Evolutionary conservation across 306 rosid genomes (phyloP).

Genomic region (Alnus glutinosa): DNA sequence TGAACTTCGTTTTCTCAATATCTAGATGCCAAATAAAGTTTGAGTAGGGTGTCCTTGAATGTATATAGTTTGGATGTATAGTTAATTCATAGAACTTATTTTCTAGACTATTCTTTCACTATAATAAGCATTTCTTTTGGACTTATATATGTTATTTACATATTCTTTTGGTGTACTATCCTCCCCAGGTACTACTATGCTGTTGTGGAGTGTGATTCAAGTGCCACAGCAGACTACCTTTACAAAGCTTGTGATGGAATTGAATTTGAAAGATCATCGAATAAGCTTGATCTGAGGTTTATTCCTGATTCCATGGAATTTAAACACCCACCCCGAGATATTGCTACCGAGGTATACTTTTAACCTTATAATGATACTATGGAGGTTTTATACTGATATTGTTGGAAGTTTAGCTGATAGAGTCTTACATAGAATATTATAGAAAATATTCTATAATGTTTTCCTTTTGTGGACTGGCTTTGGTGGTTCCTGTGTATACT

Average conservation of each 20-base stretch:
- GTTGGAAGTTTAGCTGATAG: not conserved
- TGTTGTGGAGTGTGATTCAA: conserved; percentile 83
- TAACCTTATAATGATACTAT: not conserved
- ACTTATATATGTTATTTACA: not conserved
- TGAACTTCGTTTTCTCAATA: not conserved
- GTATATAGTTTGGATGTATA: not conserved
- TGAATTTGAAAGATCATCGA: conserved; percentile 74
- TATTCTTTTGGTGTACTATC: conserved; percentile 1
- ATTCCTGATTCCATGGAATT: conserved; percentile 84
- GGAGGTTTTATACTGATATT: not conserved
- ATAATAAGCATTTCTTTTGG: not conserved
- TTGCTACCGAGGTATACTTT: conserved; percentile 72
- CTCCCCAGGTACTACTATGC: conserved; percentile 74
- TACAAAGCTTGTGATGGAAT: conserved; percentile 79
- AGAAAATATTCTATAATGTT: not conserved
- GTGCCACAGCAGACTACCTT: conserved; percentile 71
- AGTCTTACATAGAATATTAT: too few species aligned
- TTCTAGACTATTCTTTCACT: not conserved
- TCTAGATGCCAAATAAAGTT: not conserved
- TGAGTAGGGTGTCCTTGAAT: not conserved
- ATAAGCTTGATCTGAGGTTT: conserved; percentile 85
- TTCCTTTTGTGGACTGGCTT: too few species aligned
- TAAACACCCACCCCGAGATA: conserved; percentile 66
- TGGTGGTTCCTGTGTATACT: too few species aligned
- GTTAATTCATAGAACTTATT: not conserved